These are phyloP conservation scores for Gymnopus androsaceus DNA, from an alignment of 1,284 basidiomycete species.

Conservation along the genomic window DNA sequence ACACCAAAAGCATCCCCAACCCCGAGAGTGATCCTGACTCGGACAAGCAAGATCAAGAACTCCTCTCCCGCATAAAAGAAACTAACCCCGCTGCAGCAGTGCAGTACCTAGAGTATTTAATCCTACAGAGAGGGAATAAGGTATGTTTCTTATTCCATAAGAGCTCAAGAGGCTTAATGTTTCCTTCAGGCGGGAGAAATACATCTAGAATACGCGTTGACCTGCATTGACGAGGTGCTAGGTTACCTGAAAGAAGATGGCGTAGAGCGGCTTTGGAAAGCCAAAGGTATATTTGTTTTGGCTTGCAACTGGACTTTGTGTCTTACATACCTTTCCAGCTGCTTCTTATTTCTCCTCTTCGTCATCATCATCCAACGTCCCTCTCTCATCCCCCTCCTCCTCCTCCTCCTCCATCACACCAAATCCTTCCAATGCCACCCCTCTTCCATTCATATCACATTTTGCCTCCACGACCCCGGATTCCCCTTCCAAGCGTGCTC, in stretches of 20 bases:
- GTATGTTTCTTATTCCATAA: constrained; percentile 32
- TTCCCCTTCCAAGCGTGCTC: constrained; percentile 68
- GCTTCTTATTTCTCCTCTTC: constrained; percentile 12
- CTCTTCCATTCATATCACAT: constrained; percentile 55
- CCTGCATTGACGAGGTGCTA: constrained; percentile 59
- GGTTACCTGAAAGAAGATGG: constrained; percentile 47
- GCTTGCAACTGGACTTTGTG: neutral
- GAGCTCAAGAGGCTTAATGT: neutral
- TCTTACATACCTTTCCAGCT: neutral
- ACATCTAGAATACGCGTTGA: constrained; percentile 59
- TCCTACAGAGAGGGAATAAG: constrained; percentile 67
- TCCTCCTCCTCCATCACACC: constrained; percentile 47
- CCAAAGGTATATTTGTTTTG: constrained; percentile 56
- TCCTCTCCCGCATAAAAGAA: constrained; percentile 57
- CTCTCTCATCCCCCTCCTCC: constrained; percentile 59
- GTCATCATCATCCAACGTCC: constrained; percentile 8
- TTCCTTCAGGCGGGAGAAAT: constrained; percentile 51
- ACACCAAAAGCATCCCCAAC: neutral
- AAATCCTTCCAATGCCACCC: constrained; percentile 54
- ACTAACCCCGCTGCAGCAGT: constrained; percentile 61
- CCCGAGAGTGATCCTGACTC: neutral
- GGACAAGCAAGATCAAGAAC: constrained; percentile 54
- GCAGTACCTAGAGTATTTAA: constrained; percentile 79
- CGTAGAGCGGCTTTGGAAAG: constrained; percentile 67
- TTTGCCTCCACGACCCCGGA: constrained; percentile 72